phyloP scores from a whole-genome alignment of 257 asterid genomes.

The Fraxinus anomala region DNA sequence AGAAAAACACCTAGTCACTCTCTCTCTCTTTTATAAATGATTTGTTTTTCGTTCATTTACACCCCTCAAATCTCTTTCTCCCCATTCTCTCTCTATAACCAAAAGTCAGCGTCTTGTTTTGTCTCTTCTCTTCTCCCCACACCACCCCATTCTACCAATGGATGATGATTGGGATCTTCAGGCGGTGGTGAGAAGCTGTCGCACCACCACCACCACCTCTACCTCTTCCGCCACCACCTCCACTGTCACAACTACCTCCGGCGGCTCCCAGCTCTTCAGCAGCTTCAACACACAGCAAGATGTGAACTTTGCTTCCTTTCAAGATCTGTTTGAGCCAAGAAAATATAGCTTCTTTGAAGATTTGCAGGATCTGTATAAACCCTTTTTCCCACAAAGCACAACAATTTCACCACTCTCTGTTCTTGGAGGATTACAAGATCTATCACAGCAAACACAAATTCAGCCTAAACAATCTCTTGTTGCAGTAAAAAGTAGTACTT shows the following conservation, averaged over 20 bases:
- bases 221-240: slow-evolving; percentile 3
- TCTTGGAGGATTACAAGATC: slow-evolving; percentile 64
- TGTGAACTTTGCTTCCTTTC: slow-evolving; percentile 31
- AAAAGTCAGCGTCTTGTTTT: slow-evolving; percentile 75
- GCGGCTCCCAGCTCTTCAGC: background rate
- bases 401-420: slow-evolving; percentile 69
- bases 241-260: slow-evolving; percentile 2
- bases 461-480: slow-evolving; percentile 40
- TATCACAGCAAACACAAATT: slow-evolving; percentile 39
- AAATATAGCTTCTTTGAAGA: slow-evolving; percentile 38
- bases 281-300: slow-evolving; percentile 41
- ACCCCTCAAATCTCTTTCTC: slow-evolving; percentile 6
- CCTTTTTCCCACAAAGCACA: slow-evolving; percentile 48
- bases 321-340: slow-evolving; percentile 53
- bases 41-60: slow-evolving; percentile 20
- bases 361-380: slow-evolving; percentile 64
- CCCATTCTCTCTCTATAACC: background rate
- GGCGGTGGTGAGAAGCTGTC: slow-evolving; percentile 43
- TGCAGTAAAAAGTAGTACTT: slow-evolving; percentile 31
- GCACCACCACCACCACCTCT: slow-evolving; percentile 1
- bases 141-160: slow-evolving; percentile 20
- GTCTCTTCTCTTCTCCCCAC: slow-evolving; percentile 26
- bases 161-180: slow-evolving; percentile 43
- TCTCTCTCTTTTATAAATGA: slow-evolving; percentile 20
- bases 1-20: too few species aligned